These are phyloP conservation scores for Phytophthora cajani DNA, from an alignment of 352 stramenopile genomes.

Conservation along the genomic window DNA sequence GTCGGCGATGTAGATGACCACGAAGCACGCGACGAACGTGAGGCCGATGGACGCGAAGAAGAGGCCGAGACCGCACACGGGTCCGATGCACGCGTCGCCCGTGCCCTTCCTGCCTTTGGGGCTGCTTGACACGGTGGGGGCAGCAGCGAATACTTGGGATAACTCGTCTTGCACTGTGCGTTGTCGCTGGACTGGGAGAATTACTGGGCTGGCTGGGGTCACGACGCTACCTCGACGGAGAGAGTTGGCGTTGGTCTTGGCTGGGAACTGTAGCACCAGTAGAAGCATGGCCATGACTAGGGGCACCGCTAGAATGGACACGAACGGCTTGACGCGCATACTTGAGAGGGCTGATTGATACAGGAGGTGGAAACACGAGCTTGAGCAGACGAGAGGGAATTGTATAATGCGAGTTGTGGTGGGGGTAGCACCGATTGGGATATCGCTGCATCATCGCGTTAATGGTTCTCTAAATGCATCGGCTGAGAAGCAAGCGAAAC, in stretches of 20 bases:
- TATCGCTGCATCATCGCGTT: slow-evolving; percentile 17
- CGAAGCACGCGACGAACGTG: slow-evolving; percentile 43
- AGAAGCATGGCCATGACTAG: slow-evolving; percentile 26
- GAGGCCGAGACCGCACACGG: slow-evolving; percentile 44
- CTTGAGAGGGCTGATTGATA: not conserved
- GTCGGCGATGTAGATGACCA: slow-evolving; percentile 50
- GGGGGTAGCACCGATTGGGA: not conserved
- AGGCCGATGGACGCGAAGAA: slow-evolving; percentile 49
- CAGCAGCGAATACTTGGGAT: slow-evolving; percentile 26
- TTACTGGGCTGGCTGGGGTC: slow-evolving; percentile 19
- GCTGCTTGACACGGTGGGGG: slow-evolving; percentile 10
- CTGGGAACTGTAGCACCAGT: slow-evolving; percentile 22
- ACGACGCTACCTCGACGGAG: slow-evolving; percentile 28
- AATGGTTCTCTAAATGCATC: slow-evolving; percentile 10
- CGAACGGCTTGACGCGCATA: slow-evolving; percentile 21
- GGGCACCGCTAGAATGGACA: slow-evolving; percentile 15
- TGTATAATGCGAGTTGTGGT: not conserved
- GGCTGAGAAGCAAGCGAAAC: slow-evolving; percentile 14
- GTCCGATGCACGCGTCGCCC: slow-evolving; percentile 42
- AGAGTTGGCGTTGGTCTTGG: slow-evolving; percentile 26
- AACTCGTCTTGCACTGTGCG: slow-evolving; percentile 29
- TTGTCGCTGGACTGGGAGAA: slow-evolving; percentile 19
- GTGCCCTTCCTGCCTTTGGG: slow-evolving; percentile 33
- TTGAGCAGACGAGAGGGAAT: slow-evolving; percentile 16
- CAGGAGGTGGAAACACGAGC: not conserved